Conservation (phyloP, 2,329 filamentous ascomycete genomes). For the Neopestalotiopsis rosae region DNA sequence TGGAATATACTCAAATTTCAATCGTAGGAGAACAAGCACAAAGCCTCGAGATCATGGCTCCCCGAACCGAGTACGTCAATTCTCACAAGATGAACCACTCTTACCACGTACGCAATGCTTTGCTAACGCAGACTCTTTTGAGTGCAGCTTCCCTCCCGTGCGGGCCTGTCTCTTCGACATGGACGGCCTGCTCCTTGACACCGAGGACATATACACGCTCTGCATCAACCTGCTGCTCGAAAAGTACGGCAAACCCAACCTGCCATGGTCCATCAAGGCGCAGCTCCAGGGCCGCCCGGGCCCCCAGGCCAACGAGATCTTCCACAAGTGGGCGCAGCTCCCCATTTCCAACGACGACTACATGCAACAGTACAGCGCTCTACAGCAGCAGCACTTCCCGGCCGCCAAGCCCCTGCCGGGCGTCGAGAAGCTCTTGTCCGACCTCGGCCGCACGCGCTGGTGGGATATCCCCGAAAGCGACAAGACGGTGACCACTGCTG, state of each 20-base stretch:
- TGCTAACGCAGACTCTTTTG: neutral
- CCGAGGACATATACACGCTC: constrained; percentile 86
- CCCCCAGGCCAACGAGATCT: constrained; percentile 57
- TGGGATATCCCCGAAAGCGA: constrained; percentile 44
- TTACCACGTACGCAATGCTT: neutral
- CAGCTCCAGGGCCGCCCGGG: constrained; percentile 71
- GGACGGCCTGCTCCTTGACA: constrained; percentile 94
- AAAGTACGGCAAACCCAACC: constrained; percentile 71
- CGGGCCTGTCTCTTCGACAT: constrained; percentile 97
- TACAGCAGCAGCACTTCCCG: constrained; percentile 78
- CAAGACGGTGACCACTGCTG: constrained; percentile 26
- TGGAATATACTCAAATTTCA: no score
- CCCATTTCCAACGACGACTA: constrained; percentile 78
- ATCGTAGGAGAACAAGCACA: neutral
- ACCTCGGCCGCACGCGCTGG: constrained; percentile 60
- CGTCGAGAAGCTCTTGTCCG: constrained; percentile 69
- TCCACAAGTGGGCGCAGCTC: constrained; percentile 82
- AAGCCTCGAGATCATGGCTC: constrained; percentile 41
- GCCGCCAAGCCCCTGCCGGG: constrained; percentile 79
- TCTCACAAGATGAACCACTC: neutral
- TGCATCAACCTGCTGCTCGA: constrained; percentile 83
- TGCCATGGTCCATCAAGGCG: constrained; percentile 97
- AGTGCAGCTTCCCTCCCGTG: constrained; percentile 73
- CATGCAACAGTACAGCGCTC: constrained; percentile 57
- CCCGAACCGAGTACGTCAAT: constrained; percentile 47